Evolutionary conservation across 495 filamentous ascomycete genomes (phyloP).

Genomic region (Penicillium coffeae): DNA sequence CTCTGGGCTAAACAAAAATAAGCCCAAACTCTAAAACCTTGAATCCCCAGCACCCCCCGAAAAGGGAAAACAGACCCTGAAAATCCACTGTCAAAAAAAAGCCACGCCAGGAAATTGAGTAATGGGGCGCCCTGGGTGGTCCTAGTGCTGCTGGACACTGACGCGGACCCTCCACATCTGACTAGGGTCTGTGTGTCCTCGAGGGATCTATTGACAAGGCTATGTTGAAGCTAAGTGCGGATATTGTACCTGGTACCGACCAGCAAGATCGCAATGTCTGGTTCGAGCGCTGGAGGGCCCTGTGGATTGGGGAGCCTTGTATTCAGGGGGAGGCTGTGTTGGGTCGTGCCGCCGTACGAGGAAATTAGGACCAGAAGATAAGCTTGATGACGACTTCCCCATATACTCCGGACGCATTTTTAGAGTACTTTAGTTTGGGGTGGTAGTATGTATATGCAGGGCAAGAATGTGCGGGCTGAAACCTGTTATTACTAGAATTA

Average conservation of each 20-base stretch:
- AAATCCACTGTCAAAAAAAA: slow-evolving; percentile 13
- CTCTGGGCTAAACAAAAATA: slow-evolving; percentile 3
- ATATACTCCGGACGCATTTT: not conserved
- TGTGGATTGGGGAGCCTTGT: slow-evolving; percentile 4
- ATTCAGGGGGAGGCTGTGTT: slow-evolving; percentile 34
- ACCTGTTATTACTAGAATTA: not conserved
- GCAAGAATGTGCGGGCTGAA: not conserved
- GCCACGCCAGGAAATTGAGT: slow-evolving; percentile 1
- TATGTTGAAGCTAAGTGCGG: not conserved
- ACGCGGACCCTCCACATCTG: no score
- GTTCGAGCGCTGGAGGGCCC: slow-evolving; percentile 5
- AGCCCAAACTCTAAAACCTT: slow-evolving; percentile 15
- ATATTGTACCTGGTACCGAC: not conserved
- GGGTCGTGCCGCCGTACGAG: not conserved
- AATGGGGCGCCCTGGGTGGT: no score
- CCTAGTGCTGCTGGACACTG: no score
- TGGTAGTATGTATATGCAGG: not conserved
- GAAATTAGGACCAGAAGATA: not conserved
- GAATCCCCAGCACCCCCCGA: slow-evolving; percentile 6
- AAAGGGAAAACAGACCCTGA: slow-evolving; percentile 21
- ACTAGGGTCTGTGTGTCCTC: slow-evolving; percentile 15
- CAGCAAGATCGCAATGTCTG: slow-evolving; percentile 19
- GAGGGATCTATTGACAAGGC: not conserved
- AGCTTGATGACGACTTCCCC: not conserved
- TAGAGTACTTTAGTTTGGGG: not conserved